Evolutionary conservation across 768 basidiomycete species (phyloP).

Genomic region (Termitomyces sp.): DNA sequence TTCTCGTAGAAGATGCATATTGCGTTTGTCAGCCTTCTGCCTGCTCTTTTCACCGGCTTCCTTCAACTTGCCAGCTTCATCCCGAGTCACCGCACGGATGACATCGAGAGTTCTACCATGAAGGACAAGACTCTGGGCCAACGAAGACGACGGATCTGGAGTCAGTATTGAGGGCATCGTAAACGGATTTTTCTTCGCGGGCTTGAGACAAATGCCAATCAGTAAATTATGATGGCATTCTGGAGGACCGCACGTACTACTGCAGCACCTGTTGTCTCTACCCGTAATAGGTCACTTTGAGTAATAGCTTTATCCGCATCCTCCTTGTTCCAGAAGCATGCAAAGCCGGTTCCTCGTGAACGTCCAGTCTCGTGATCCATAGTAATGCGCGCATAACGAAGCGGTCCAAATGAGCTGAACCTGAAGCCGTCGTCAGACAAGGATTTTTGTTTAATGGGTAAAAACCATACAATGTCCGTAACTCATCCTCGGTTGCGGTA

Average conservation of each 20-base stretch:
- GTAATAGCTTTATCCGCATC: constrained; percentile 83
- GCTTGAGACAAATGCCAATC: constrained; percentile 23
- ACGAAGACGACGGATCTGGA: constrained; percentile 84
- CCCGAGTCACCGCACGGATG: constrained; percentile 83
- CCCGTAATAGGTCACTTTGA: constrained; percentile 68
- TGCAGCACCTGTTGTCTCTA: constrained; percentile 53
- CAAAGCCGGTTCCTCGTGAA: constrained; percentile 93
- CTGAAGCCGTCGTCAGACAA: constrained; percentile 32
- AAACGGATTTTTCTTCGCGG: constrained; percentile 78
- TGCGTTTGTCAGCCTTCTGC: constrained; percentile 91
- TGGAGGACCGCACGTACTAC: constrained; percentile 18
- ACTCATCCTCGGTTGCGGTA: constrained; percentile 88
- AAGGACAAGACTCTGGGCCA: constrained; percentile 79
- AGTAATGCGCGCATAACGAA: constrained; percentile 91
- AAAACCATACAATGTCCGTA: constrained; percentile 68
- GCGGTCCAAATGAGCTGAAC: constrained; percentile 86
- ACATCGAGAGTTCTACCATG: constrained; percentile 94
- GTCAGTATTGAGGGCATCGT: constrained; percentile 85
- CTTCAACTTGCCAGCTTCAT: constrained; percentile 81
- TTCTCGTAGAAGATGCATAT: constrained; percentile 93
- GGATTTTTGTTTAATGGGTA: background rate
- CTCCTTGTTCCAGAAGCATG: constrained; percentile 92
- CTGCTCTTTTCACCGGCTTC: constrained; percentile 82
- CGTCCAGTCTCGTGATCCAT: constrained; percentile 79
- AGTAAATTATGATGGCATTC: background rate